Percentiles rank a stretch among this genome's conserved stretches.
phyloP scores from a whole-genome alignment of 2,329 filamentous ascomycete species.

The Aspergillus clavatus region DNA sequence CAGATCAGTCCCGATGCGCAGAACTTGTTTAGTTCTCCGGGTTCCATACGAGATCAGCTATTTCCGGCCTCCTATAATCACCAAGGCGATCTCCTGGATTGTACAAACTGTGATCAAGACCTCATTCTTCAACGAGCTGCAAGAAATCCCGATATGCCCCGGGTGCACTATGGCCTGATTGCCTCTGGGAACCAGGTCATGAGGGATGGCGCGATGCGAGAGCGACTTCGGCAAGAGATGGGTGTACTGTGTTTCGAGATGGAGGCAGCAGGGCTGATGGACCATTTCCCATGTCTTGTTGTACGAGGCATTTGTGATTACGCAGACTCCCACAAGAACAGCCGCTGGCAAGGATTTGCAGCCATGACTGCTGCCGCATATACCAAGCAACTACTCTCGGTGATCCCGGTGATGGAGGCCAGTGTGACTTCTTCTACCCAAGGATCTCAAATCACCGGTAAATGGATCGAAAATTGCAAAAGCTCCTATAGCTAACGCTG shows the following conservation, averaged over 20 bases:
- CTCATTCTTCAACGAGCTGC: slow-evolving; percentile 10
- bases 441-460: no score
- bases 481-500: no score
- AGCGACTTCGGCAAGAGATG: slow-evolving; percentile 8
- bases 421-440: no score
- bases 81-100: slow-evolving; percentile 1
- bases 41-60: slow-evolving; percentile 10
- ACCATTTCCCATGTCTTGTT: slow-evolving; percentile 17
- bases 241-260: slow-evolving; percentile 24
- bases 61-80: slow-evolving; percentile 12
- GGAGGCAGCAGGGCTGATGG: no score
- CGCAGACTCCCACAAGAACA: slow-evolving; percentile 22
- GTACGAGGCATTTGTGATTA: slow-evolving; percentile 26
- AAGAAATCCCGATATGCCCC: slow-evolving; percentile 6
- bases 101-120: slow-evolving; percentile 14
- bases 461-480: no score
- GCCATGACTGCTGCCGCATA: slow-evolving; percentile 20
- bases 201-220: slow-evolving; percentile 15
- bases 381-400: slow-evolving; percentile 14
- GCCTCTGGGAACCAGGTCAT: slow-evolving; percentile 25
- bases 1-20: no score
- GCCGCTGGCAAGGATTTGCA: slow-evolving; percentile 24
- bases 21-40: no score
- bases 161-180: slow-evolving; percentile 23
- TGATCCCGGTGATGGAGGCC: no score